phyloP scores from a whole-genome alignment of 2,329 filamentous ascomycete species.

The Berkeleyomyces rouxiae region DNA sequence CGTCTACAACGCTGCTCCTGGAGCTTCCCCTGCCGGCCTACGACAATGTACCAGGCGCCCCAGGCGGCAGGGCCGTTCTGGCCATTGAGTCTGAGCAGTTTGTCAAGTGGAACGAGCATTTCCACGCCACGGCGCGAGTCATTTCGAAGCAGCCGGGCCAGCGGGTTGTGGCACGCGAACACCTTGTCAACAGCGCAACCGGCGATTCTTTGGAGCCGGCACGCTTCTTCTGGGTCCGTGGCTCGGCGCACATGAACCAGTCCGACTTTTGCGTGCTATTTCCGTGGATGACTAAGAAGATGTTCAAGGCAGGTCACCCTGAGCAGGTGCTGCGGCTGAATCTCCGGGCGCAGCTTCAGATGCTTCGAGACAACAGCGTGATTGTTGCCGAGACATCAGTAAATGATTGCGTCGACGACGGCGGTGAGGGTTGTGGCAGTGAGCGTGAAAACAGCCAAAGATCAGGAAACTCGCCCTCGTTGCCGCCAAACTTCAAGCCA shows the following conservation, averaged over 20 bases:
- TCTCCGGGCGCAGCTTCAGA: constrained; percentile 39
- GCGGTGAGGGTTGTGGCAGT: neutral
- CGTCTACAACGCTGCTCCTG: constrained; percentile 45
- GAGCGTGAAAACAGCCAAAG: constrained; percentile 12
- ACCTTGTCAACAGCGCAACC: constrained; percentile 18
- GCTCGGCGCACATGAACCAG: constrained; percentile 67
- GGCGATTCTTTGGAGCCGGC: constrained; percentile 30
- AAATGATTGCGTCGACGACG: constrained; percentile 32
- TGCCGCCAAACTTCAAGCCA: neutral
- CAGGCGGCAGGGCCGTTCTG: constrained; percentile 43
- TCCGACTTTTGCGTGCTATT: constrained; percentile 74
- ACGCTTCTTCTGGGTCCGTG: constrained; percentile 56
- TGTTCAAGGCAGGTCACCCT: constrained; percentile 40
- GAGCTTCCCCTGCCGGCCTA: constrained; percentile 60
- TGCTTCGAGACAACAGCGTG: constrained; percentile 34
- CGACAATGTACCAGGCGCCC: constrained; percentile 29
- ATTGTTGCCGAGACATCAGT: constrained; percentile 32
- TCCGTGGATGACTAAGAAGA: constrained; percentile 46
- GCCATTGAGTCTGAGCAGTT: constrained; percentile 63
- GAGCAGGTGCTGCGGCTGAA: constrained; percentile 44
- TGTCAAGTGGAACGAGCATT: constrained; percentile 59
- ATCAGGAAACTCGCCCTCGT: neutral
- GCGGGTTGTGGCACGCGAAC: constrained; percentile 24
- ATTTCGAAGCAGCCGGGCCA: constrained; percentile 40
- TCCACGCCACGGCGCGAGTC: constrained; percentile 49